Evolutionary conservation across 2,329 filamentous ascomycete genomes (phyloP).

Genomic region (Diaporthe destruens): DNA sequence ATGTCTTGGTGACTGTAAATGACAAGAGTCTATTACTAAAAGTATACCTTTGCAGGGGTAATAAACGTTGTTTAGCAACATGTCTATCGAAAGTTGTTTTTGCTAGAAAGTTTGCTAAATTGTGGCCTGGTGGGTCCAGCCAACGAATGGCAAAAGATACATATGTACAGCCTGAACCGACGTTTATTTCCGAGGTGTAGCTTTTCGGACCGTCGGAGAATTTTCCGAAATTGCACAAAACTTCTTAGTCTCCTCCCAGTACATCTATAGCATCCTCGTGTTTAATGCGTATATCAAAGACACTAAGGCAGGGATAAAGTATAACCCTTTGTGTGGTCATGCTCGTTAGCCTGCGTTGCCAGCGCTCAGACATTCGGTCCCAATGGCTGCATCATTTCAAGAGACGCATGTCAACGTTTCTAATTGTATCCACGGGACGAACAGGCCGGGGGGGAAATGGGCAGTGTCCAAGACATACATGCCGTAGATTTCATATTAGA

Average conservation of each 20-base stretch:
- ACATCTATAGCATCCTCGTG: too few relatives aligned
- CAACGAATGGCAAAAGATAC: too few relatives aligned
- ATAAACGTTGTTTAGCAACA: too few relatives aligned
- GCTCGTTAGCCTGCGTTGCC: not conserved
- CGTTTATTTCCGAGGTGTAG: too few relatives aligned
- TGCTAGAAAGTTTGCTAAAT: too few relatives aligned
- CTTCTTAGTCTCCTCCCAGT: not conserved
- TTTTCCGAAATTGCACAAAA: not conserved
- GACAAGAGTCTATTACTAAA: not conserved
- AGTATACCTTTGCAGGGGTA: too few relatives aligned
- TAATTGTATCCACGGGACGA: not conserved
- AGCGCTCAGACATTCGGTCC: not conserved
- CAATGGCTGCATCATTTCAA: not conserved
- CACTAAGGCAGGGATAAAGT: constrained; percentile 1
- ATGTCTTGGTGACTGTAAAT: not conserved
- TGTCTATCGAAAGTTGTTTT: too few relatives aligned
- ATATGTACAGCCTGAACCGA: too few relatives aligned
- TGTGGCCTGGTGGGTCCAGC: too few relatives aligned
- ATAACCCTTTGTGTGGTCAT: not conserved
- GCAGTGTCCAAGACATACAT: not conserved
- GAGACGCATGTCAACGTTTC: not conserved
- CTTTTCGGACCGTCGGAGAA: not conserved
- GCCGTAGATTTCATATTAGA: not conserved
- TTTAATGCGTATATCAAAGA: not conserved
- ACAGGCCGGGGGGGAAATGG: not conserved